Base-by-base conservation (phyloP, 306 rosid species). In the Trifolium fragiferum region DNA sequence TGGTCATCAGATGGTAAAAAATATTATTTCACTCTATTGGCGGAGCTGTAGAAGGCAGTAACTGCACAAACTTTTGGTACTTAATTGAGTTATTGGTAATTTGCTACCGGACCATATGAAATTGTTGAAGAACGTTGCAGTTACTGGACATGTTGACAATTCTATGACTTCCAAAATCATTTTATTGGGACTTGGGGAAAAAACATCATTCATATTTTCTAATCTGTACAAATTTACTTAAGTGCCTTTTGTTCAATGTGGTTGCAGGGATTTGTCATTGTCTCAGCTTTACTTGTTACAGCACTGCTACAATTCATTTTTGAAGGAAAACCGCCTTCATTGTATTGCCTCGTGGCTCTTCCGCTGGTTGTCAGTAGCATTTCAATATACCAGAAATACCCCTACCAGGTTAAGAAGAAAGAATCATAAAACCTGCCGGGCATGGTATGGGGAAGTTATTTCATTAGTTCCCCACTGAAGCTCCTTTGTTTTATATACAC, bases 241-340 rank as follows among this genome's bases (percentile, higher is more conserved):
- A 4, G 33, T 40, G 38, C 27, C 59, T 37, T 37, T 54, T 40
- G 32, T 51, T 74, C 40, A 8, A 66, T 41, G 53, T 82, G 82
- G 68, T 87, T 86, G 93, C 96, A 94, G 99, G 99, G 99, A 11
- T 94, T 94, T 77, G 97, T 94, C 75, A 92, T 90, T 61, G 99
- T 94, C 72, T 94, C 96, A 21, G 99, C 99, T 16, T 92, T 94
- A 80, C 80, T 92, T 18, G 94, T 89, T 59, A 94, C 99, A 1
- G 99, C 99, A 20, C 53, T 92, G 86, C 89, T 94, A 82, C 99
- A 94, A 80, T 94, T 88, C 87, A 58, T 90, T 78, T 92, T 94
- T 14, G 99, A 94, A 88, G 99, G 99, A 81, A 88, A 86, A 78
- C 92, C 96, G 1, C 99, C 99, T 73, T 90, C 99, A 10, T 8